Base-by-base conservation (phyloP, 169 alveolate genomes). In the Eimeria praecox region DNA sequence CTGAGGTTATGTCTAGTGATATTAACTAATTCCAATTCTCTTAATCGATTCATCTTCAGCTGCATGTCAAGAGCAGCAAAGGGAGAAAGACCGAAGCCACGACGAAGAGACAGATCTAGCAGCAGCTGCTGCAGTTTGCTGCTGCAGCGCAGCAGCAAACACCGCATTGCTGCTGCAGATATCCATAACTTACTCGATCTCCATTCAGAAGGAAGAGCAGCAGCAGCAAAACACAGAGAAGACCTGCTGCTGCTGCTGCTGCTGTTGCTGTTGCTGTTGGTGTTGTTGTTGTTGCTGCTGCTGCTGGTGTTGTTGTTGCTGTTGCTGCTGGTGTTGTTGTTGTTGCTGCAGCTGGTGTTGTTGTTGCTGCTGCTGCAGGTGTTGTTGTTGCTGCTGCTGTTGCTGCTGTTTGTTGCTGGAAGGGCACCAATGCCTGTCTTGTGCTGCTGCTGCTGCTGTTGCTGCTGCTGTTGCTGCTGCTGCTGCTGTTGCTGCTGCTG, bases 61-160 rank as follows among this genome's bases (percentile, higher is more conserved):
- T 38, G 14, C 3, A 77, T 2, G 24, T 35, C 3, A 8, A 77
- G 9, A 3, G 35, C 33, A 42, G 87, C n/a, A 77, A 77, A 77
- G 22, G 87, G 38, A 40, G 87, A 77, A 8, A 77, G 33, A 2
- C 62, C 56, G 40, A 38, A 77, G 4, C 87, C 87, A 10, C 87
- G 9, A 6, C 87, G 22, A 9, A 77, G 56, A 14, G 87, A 77
- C 14, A 77, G 16, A 18, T 77, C 87, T 18, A 77, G 87, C 87
- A 42, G 62, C 52, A 77, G 87, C 56, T 77, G 52, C 56, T 77
- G 59, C 56, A 77, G 87, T 77, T 77, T 77, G 87, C 56, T 77
- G 87, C 87, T 77, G 87, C 87, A 77, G 87, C 87, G 87, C 56
- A 40, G 87, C 87, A 77, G 52, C 87, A 77, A 38, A 35, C 12